Evolutionary conservation across 345 rosid species (phyloP).

Genomic region (Populus euphratica): DNA sequence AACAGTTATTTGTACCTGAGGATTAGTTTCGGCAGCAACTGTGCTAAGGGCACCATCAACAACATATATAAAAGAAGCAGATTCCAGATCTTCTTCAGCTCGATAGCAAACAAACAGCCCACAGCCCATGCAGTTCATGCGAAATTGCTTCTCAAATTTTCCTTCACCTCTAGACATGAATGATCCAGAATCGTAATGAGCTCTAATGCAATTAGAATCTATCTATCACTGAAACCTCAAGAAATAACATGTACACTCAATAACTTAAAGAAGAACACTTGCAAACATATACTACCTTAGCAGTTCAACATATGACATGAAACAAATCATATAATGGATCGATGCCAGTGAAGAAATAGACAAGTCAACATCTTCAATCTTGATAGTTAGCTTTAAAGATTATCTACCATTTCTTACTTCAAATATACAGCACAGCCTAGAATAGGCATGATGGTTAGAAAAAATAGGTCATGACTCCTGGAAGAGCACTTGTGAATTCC

Average conservation of each 20-base stretch:
- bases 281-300: not conserved
- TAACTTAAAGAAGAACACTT: not conserved
- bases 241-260: not conserved
- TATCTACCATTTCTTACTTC: not conserved
- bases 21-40: slow-evolving; percentile 91
- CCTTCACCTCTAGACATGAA: slow-evolving; percentile 74
- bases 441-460: too few species aligned
- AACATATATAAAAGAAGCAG: slow-evolving; percentile 64
- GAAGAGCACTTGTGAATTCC: too few species aligned
- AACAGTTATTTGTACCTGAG: slow-evolving; percentile 45
- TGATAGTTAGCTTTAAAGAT: not conserved
- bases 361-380: not conserved
- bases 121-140: slow-evolving; percentile 93
- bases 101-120: slow-evolving; percentile 88
- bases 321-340: not conserved
- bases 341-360: not conserved
- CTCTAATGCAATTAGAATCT: not conserved
- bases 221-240: not conserved
- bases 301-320: not conserved
- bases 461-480: too few species aligned
- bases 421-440: too few species aligned
- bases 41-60: slow-evolving; percentile 82
- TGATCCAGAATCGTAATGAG: not conserved
- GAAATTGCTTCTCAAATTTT: slow-evolving; percentile 89
- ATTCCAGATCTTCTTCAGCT: slow-evolving; percentile 79